phyloP scores from a whole-genome alignment of 805 yeast genomes.

The Wickerhamomyces tratensis region DNA sequence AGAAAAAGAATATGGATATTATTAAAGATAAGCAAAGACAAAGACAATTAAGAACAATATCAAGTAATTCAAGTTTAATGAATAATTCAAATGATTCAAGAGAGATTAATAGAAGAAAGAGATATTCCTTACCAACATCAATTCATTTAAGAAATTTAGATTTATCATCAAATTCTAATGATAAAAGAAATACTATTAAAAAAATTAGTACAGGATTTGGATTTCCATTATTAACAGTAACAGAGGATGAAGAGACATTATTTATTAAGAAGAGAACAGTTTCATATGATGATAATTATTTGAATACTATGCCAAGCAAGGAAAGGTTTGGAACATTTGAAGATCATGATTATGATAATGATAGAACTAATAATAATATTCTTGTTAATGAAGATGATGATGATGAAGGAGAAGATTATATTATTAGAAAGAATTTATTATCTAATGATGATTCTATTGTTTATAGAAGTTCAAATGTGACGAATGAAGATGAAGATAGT shows the following conservation, averaged over 20 bases:
- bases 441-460: conserved; percentile 19
- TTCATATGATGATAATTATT: conserved; percentile 15
- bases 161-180: background rate
- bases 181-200: conserved; percentile 4
- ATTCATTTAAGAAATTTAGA: background rate
- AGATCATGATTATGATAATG: background rate
- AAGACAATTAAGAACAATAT: too few species aligned
- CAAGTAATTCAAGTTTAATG: too few species aligned
- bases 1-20: too few species aligned
- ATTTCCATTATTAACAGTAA: conserved; percentile 18
- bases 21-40: too few species aligned
- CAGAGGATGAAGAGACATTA: conserved; percentile 8
- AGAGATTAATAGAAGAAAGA: conserved; percentile 9
- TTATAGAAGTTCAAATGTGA: conserved; percentile 4
- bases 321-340: background rate
- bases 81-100: background rate
- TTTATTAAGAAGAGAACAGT: conserved; percentile 2
- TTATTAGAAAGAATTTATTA: conserved; percentile 7
- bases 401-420: conserved; percentile 6
- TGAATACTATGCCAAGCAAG: conserved; percentile 3
- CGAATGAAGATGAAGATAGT: conserved; percentile 1
- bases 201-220: conserved; percentile 19
- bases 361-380: background rate
- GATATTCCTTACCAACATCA: conserved; percentile 12
- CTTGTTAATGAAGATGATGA: background rate